phyloP scores from a whole-genome alignment of 352 stramenopile genomes.

The Phytophthora quininea region DNA sequence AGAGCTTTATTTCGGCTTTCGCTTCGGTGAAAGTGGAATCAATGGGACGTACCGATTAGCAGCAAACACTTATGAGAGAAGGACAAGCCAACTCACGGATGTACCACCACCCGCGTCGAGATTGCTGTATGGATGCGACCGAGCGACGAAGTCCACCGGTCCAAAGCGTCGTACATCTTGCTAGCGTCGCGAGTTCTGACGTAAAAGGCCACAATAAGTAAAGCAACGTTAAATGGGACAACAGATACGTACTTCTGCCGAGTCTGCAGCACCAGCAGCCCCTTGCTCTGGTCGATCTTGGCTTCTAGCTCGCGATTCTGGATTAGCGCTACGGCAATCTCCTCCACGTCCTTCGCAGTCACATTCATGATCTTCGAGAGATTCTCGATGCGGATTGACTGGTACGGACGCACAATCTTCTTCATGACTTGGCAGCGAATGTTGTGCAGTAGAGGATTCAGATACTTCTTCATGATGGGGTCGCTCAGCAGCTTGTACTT shows the following conservation, averaged over 20 bases:
- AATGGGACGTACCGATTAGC: conserved; percentile 6
- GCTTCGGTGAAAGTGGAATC: conserved; percentile 10
- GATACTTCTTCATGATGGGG: conserved; percentile 91
- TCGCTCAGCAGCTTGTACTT: conserved; percentile 93
- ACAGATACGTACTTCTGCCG: neutral
- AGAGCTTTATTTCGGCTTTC: conserved; percentile 34
- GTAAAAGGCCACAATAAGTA: neutral
- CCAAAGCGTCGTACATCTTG: conserved; percentile 77
- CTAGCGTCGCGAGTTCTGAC: conserved; percentile 53
- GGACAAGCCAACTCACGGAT: conserved; percentile 18
- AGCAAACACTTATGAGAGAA: too few species aligned
- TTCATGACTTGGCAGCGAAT: conserved; percentile 94
- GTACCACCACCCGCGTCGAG: conserved; percentile 37
- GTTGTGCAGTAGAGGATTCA: conserved; percentile 92
- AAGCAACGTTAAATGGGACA: neutral
- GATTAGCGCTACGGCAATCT: conserved; percentile 91
- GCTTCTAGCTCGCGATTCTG: conserved; percentile 90
- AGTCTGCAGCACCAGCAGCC: conserved; percentile 60
- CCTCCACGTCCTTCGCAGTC: conserved; percentile 83
- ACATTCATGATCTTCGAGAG: conserved; percentile 93
- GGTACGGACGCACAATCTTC: conserved; percentile 91
- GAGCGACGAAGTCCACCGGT: conserved; percentile 64
- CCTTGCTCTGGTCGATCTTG: conserved; percentile 89
- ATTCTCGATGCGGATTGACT: conserved; percentile 87
- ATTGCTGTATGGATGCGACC: conserved; percentile 57